Evolutionary conservation across 208 protist species (phyloP), one percentile per base, ranked within the genome.

Genomic region (Leishmania braziliensis): DNA sequence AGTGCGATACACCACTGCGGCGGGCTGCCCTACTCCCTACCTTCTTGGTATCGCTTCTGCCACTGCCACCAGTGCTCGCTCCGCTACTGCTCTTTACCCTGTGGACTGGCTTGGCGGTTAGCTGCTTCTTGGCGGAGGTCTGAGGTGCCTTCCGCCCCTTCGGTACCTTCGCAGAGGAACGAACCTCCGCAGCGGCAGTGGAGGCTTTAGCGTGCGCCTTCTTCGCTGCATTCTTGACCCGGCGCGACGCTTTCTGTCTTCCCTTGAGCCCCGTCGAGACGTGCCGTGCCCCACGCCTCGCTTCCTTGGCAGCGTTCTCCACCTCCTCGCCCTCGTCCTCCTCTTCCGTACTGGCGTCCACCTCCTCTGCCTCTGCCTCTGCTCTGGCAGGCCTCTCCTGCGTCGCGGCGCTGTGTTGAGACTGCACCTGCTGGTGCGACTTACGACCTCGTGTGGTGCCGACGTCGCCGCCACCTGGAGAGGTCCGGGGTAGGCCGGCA

Each of bases 1-100:
- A 88, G 33, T 58, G 84, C 20, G 81, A 82, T 1, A 74, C 83
- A 20, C 65, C 74, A 33, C 20, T 1, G 76, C 66, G 0, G 66
- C 68, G 3, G 68, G 18, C 43, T 12, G 10, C 66, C 29, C 2
- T 26, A 10, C 36, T 60, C 39, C 4, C 43, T 3, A 60, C 53
- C 82, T 65, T 77, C 56, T 60, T 74, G 14, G 50, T 26, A 5
- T 23, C 68, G 46, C 56, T 20, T 36, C 63, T 75, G 10, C 0
- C 26, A 53, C 58, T 23, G 5, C 36, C 36, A 14, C 14, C 65
- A 10, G 29, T 46, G 5, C 16, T 20, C 12, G n/a, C 3, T 26
- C 39, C 26, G 50, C 6, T 46, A 14, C 39, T 14, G 29, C 54
- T 75, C 77, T 71, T 56, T n/a, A 53, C 54, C 26, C 71, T 78